Base-by-base conservation (phyloP, 2,329 filamentous ascomycete genomes). In the Davidsoniella neocaledoniae region DNA sequence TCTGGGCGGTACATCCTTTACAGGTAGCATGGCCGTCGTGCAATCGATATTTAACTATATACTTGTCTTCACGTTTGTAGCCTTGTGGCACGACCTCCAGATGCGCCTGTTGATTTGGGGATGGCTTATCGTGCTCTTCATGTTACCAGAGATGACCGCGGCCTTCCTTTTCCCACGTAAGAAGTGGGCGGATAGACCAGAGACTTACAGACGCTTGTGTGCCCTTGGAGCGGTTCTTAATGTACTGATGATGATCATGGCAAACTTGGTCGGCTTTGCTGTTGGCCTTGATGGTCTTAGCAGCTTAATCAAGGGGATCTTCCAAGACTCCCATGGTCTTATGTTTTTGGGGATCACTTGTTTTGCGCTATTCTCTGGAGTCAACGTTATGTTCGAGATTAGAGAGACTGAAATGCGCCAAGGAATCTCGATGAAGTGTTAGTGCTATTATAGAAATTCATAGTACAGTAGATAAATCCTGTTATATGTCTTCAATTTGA, bases 11-110 rank as follows among this genome's bases (percentile, higher is more conserved):
- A 68, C 72, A 2, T 69, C 67, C 26, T 73, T 74, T 60, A 62
- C 64, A 29, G 67, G 57, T 49, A 64, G 68, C 58, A 55, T 64
- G 26, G 64, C 67, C 37, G 64, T 67, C 17, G 77, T 72, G 42
- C 69, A 75, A 14, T 79, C 79, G 0, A 70, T 90, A 2, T 58
- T 77, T 47, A 95, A 90, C 51, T 91, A 86, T 62, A 69, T 93
- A 2, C 67, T 81, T 4, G 85, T 94, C 29, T 98, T 98, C 62
- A 95, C 87, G 0, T 98, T 98, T 59, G 91, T 98, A 21, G 93
- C 91, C 0, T 70, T 98, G 25, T 98, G 91, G 91, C 91, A 98
- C 65, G 91, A 98, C 59, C 94, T 98, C 59, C 82, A 94, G 65
- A 74, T 96, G 26, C 77, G 83, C 8, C 71, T 98, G 38, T 73